These are phyloP conservation scores for Trichosporon faecale DNA, from an alignment of 1,284 basidiomycete species.

Conservation along the genomic window DNA sequence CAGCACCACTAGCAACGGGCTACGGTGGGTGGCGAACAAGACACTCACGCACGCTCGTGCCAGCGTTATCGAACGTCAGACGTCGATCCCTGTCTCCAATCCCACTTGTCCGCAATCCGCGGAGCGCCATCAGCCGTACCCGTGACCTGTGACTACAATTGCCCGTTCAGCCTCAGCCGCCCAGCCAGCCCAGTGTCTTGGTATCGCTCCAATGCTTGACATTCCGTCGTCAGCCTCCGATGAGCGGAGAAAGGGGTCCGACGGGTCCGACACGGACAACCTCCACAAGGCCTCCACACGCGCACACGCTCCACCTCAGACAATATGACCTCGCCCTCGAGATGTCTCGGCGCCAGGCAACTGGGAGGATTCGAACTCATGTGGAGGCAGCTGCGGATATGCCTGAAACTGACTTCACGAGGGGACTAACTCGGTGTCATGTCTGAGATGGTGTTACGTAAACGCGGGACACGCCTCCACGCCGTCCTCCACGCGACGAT, in stretches of 20 bases:
- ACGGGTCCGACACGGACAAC: neutral
- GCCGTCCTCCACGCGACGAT: neutral
- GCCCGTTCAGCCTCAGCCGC: too few species aligned
- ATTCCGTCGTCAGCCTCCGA: neutral
- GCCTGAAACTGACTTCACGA: neutral
- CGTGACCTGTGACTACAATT: too few species aligned
- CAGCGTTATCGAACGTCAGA: too few species aligned
- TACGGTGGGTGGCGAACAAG: too few species aligned
- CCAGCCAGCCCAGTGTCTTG: too few species aligned
- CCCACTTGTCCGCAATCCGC: too few species aligned
- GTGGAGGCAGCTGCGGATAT: neutral
- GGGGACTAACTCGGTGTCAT: neutral
- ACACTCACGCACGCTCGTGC: too few species aligned
- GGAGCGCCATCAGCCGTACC: too few species aligned
- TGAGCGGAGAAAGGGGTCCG: too few species aligned
- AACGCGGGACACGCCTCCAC: neutral
- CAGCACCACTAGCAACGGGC: too few species aligned
- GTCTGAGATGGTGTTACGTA: neutral
- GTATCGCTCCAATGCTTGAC: neutral
- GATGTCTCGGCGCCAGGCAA: neutral
- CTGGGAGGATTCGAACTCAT: neutral
- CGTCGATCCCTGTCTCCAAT: too few species aligned
- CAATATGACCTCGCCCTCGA: neutral
- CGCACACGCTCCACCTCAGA: neutral
- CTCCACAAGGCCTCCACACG: neutral